A percentile compares a stretch with the other conserved stretches of the same genome.
Evolutionary conservation across 2,329 filamentous ascomycete genomes (phyloP).

Genomic region (Epichloe gansuensis): DNA sequence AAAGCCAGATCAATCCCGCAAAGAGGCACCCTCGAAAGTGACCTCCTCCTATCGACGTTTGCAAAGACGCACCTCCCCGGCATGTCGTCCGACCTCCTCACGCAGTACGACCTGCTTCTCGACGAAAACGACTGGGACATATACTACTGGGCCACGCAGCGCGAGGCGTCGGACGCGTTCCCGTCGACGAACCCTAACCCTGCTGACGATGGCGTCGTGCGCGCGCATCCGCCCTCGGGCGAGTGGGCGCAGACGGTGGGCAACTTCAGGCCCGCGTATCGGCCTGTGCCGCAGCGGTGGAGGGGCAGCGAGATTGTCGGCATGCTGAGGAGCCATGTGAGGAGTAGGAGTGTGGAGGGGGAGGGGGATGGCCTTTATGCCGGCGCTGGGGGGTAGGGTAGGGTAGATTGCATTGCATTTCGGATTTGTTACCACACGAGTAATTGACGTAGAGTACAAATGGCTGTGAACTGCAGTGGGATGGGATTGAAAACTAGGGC

Average conservation of each 20-base stretch:
- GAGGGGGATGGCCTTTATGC: constrained; percentile 47
- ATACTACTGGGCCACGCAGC: constrained; percentile 98
- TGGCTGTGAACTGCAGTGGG: neutral
- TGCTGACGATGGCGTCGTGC: constrained; percentile 17
- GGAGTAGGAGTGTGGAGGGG: constrained; percentile 37
- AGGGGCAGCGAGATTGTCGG: constrained; percentile 66
- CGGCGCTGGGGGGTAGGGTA: constrained; percentile 17
- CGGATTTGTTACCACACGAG: neutral
- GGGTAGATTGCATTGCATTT: neutral
- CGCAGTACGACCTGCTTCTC: constrained; percentile 81
- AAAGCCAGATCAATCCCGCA: constrained; percentile 77
- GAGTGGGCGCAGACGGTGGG: constrained; percentile 97
- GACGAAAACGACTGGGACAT: constrained; percentile 99
- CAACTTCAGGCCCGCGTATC: constrained; percentile 85
- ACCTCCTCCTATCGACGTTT: constrained; percentile 93
- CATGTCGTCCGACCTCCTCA: constrained; percentile 63
- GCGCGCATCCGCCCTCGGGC: constrained; percentile 35
- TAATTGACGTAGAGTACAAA: neutral
- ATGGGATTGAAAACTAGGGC: neutral
- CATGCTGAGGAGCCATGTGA: constrained; percentile 71
- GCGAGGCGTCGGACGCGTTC: constrained; percentile 37
- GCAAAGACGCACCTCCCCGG: constrained; percentile 63
- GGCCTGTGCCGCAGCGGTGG: constrained; percentile 82
- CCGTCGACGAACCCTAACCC: constrained; percentile 29
- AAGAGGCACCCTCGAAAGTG: constrained; percentile 92